Percentiles rank a stretch among this genome's conserved stretches.
These are phyloP conservation scores for Quercus suber DNA, from an alignment of 306 rosid species.

Conservation along the genomic window DNA sequence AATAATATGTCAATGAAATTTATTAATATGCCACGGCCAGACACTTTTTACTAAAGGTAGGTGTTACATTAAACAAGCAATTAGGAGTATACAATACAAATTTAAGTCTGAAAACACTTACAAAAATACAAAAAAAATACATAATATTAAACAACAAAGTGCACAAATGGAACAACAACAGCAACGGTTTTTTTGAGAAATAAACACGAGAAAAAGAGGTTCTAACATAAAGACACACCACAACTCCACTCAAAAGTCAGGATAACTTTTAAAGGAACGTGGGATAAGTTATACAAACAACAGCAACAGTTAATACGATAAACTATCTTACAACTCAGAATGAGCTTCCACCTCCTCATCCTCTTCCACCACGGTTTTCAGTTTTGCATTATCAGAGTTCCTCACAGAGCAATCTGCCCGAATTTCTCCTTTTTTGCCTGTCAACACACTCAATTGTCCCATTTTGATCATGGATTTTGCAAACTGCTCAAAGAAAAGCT, in stretches of 20 bases:
- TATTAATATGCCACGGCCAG: too few relatives aligned
- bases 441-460: constrained; percentile 68
- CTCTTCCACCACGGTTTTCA: constrained; percentile 37
- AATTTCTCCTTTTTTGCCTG: constrained; percentile 55
- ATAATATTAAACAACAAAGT: not conserved
- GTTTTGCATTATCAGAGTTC: constrained; percentile 26
- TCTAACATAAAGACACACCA: too few relatives aligned
- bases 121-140: not conserved
- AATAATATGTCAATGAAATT: too few relatives aligned
- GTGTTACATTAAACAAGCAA: too few relatives aligned
- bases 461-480: constrained; percentile 57
- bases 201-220: too few relatives aligned
- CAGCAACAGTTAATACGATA: too few relatives aligned
- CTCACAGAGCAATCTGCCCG: constrained; percentile 59
- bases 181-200: too few relatives aligned
- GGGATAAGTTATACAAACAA: too few relatives aligned
- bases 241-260: too few relatives aligned
- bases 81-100: too few relatives aligned
- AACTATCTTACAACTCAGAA: constrained; percentile 9
- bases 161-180: not conserved
- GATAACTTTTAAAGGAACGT: too few relatives aligned
- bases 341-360: not conserved
- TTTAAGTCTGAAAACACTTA: not conserved
- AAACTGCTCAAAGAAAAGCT: constrained; percentile 52
- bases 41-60: too few relatives aligned